Evolutionary conservation across 2,329 filamentous ascomycete species (phyloP), one percentile per base, ranked within the genome.

Genomic region (Aureobasidium sp.): DNA sequence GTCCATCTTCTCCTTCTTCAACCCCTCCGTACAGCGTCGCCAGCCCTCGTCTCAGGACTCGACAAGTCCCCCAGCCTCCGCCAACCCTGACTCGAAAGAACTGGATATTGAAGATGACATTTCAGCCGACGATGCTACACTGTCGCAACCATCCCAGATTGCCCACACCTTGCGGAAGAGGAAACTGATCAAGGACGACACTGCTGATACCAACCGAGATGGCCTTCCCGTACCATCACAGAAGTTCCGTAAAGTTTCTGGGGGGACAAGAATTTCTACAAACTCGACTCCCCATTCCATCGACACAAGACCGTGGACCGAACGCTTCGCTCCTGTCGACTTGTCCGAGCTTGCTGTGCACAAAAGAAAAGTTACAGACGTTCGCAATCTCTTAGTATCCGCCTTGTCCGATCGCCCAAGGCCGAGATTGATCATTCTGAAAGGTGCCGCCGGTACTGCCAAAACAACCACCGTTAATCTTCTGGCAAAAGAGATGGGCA

Each of bases 271-370:
- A 21, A 66, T 72, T 13, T 66, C 73, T 1, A 68, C 72, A 9
- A 69, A 67, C 50, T 63, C 55, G 27, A 65, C 36, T 59, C 62
- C 63, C 25, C 37, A 42, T 52, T 71, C 67, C 53, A 79, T 83
- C 39, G 87, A 91, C 66, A 75, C 79, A 53, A 83, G 88, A 58
- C 91, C 93, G 3, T 97, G 93, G 93, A 89, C 89, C 16, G 92
- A 97, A 67, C 85, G 86, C 67, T 97, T 91, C 73, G 86, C 84
- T 2, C 93, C 93, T 0, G 69, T 73, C 3, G 88, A 83, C 67
- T 73, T 97, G 13, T 86, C 91, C 16, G 93, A 97, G 75, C 78
- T 99, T 49, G 93, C 89, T 0, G 93, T 99, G 21, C 92, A 99
- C 74, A 97, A 95, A 78, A 94, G 85, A 68, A 99, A 99, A 73